Evolutionary conservation across 495 filamentous ascomycete species (phyloP).

Genomic region (Patellaria atrata): DNA sequence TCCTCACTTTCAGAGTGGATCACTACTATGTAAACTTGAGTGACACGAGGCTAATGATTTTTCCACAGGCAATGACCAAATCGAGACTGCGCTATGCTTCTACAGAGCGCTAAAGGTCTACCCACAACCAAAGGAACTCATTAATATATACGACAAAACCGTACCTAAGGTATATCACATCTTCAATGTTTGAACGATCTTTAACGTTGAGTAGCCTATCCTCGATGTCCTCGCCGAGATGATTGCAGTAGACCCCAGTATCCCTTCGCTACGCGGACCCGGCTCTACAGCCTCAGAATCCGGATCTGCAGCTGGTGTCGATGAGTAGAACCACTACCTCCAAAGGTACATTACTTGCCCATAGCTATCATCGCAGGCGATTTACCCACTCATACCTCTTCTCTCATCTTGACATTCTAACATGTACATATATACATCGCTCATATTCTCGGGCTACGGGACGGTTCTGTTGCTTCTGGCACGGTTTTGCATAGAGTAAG

Average conservation of each 20-base stretch:
- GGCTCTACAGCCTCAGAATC: conserved; percentile 13
- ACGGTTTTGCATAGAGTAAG: too few species aligned
- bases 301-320: conserved; percentile 11
- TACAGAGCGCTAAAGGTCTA: conserved; percentile 98
- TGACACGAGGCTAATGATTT: too few species aligned
- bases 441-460: too few species aligned
- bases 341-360: too few species aligned
- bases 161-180: conserved; percentile 64
- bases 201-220: conserved; percentile 46
- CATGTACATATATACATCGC: too few species aligned
- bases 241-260: conserved; percentile 73
- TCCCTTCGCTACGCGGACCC: conserved; percentile 49
- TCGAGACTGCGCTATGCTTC: conserved; percentile 86
- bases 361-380: too few species aligned
- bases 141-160: conserved; percentile 95
- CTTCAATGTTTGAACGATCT: background rate
- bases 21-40: conserved; percentile 3
- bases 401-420: too few species aligned
- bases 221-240: conserved; percentile 94
- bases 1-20: background rate
- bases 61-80: conserved; percentile 45
- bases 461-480: too few species aligned
- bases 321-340: too few species aligned
- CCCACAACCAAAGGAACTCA: conserved; percentile 80
- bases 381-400: too few species aligned